Percentiles rank a stretch among this genome's conserved stretches.
These are phyloP conservation scores for Suhomyces taliae DNA, from an alignment of 1,139 yeast genomes.

Conservation along the genomic window DNA sequence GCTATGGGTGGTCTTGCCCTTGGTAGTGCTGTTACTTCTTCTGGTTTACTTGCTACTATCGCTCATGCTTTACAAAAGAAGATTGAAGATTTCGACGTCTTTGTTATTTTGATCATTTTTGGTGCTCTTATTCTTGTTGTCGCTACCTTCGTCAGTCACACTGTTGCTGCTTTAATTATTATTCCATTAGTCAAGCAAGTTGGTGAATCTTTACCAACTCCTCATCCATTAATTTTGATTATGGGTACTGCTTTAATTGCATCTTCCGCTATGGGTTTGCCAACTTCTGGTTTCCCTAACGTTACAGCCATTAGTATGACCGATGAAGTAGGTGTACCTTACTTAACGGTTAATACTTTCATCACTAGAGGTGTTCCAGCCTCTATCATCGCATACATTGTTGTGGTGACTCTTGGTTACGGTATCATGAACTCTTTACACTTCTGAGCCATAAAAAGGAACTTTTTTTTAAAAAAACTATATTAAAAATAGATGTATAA, in stretches of 20 bases:
- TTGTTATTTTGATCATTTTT: constrained; percentile 69
- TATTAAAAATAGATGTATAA: not conserved
- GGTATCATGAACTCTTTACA: constrained; percentile 62
- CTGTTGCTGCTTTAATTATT: constrained; percentile 91
- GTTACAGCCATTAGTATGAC: constrained; percentile 93
- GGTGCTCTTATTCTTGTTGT: constrained; percentile 76
- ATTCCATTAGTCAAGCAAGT: constrained; percentile 86
- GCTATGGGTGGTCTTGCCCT: constrained; percentile 97
- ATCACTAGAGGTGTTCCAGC: constrained; percentile 89
- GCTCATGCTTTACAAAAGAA: constrained; percentile 65
- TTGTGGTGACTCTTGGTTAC: constrained; percentile 78
- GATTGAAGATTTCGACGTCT: constrained; percentile 62
- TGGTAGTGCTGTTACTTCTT: constrained; percentile 87
- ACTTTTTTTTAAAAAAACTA: too few species aligned
- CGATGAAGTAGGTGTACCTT: constrained; percentile 85
- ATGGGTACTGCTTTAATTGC: constrained; percentile 85
- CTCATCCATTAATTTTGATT: constrained; percentile 71
- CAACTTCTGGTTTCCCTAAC: constrained; percentile 95
- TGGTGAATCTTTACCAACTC: constrained; percentile 70
- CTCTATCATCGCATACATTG: constrained; percentile 66
- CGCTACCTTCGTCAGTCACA: constrained; percentile 94
- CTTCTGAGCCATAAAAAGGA: constrained; percentile 26
- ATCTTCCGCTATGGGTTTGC: constrained; percentile 93
- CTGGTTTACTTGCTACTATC: constrained; percentile 78
- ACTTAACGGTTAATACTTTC: constrained; percentile 78